Evolutionary conservation across 305 asterid species (phyloP).

Genomic region (Fraxinus xanthoxyloides): DNA sequence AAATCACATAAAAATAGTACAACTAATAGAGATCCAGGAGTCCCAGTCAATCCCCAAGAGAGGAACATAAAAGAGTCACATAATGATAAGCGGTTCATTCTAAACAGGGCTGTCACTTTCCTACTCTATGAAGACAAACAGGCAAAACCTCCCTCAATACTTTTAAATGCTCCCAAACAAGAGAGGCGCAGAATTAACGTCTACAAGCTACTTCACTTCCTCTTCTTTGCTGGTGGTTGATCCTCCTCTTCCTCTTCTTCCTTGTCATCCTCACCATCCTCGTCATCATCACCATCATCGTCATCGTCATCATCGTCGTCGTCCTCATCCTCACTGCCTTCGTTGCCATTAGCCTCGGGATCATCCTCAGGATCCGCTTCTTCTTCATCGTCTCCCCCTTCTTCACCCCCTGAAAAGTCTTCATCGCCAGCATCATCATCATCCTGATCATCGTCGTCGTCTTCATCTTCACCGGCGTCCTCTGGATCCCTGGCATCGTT

Average conservation of each 20-base stretch:
- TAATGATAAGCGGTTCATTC: conserved; percentile 27
- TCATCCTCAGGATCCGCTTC: conserved; percentile 42
- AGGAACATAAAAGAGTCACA: conserved; percentile 27
- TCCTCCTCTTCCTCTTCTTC: conserved; percentile 57
- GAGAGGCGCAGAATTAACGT: conserved; percentile 31
- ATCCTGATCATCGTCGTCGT: conserved; percentile 31
- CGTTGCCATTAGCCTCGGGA: conserved; percentile 47
- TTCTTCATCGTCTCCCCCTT: conserved; percentile 53
- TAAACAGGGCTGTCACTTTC: conserved; percentile 30
- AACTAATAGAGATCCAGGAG: background rate
- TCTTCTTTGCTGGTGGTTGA: conserved; percentile 89
- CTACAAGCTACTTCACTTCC: conserved; percentile 47
- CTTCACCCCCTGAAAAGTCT: conserved; percentile 64
- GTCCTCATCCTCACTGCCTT: conserved; percentile 33
- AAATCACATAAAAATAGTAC: background rate
- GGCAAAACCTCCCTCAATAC: conserved; percentile 37
- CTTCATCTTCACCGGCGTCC: conserved; percentile 63
- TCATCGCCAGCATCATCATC: conserved; percentile 69
- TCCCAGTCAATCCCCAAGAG: conserved; percentile 17
- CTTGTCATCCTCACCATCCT: conserved; percentile 23
- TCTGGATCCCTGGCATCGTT: conserved; percentile 65
- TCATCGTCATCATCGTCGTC: background rate
- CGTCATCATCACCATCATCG: background rate
- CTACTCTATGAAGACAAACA: conserved; percentile 45
- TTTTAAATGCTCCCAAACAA: conserved; percentile 48